Evolutionary conservation across 202 grass and related monocot species (phyloP).

Genomic region (Carex sylvatica): DNA sequence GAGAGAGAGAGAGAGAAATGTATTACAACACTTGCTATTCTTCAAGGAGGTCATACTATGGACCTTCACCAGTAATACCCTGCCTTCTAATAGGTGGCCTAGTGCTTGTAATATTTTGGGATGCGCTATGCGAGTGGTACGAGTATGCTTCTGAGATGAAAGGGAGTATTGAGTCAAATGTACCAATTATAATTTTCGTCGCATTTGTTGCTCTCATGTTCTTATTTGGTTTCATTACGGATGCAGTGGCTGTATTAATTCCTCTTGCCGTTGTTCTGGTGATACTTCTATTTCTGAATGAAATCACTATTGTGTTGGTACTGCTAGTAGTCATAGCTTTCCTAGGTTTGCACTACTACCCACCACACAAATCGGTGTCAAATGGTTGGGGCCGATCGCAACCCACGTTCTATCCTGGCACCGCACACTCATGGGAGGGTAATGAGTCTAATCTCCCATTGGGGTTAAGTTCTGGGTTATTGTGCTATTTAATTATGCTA

Average conservation of each 20-base stretch:
- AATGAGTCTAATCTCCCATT: background rate
- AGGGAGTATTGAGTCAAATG: constrained; percentile 34
- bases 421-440: background rate
- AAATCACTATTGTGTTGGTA: constrained; percentile 35
- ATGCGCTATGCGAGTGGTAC: constrained; percentile 46
- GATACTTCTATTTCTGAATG: constrained; percentile 51
- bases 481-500: constrained; percentile 67
- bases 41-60: constrained; percentile 22
- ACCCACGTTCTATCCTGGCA: constrained; percentile 14
- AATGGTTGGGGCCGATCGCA: background rate
- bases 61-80: constrained; percentile 76
- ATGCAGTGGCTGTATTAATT: constrained; percentile 45
- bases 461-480: constrained; percentile 33
- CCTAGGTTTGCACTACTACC: constrained; percentile 48
- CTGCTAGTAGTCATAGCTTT: constrained; percentile 45
- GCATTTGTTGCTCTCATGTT: constrained; percentile 26
- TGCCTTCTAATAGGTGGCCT: constrained; percentile 54
- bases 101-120: constrained; percentile 54
- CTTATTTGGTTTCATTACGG: constrained; percentile 36
- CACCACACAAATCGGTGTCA: constrained; percentile 21
- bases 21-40: constrained; percentile 1
- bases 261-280: constrained; percentile 42
- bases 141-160: constrained; percentile 32
- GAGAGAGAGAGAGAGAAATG: constrained; percentile 18
- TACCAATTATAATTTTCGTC: constrained; percentile 33